Conservation (phyloP, 805 yeast genomes). For the Jamesozyma lodderae region DNA sequence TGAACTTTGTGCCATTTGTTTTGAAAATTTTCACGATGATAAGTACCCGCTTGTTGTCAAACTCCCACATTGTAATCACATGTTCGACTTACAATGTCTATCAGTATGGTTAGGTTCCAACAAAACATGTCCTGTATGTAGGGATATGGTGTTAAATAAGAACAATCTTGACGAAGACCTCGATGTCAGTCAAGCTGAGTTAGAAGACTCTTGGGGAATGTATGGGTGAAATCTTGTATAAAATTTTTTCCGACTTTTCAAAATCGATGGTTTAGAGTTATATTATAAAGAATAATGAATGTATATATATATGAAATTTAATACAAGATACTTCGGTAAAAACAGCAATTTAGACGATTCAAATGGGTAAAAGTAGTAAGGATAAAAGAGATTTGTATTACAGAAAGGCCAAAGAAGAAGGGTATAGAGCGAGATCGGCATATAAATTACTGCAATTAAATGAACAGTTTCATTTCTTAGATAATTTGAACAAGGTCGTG, state of each 20-base stretch:
- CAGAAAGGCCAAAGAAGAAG: slow-evolving; percentile 93
- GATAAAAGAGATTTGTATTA: slow-evolving; percentile 90
- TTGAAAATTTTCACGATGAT: slow-evolving; percentile 61
- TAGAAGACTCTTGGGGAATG: slow-evolving; percentile 70
- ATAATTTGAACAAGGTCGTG: slow-evolving; percentile 72
- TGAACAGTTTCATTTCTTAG: slow-evolving; percentile 78
- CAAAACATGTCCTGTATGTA: slow-evolving; percentile 77
- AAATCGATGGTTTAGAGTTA: too few species aligned
- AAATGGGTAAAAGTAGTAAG: slow-evolving; percentile 90
- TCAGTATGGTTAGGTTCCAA: slow-evolving; percentile 78
- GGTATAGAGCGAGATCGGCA: slow-evolving; percentile 96
- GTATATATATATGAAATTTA: too few species aligned
- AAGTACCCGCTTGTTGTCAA: slow-evolving; percentile 70
- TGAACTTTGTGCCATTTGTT: slow-evolving; percentile 80
- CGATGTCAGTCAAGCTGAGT: slow-evolving; percentile 45
- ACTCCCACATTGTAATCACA: slow-evolving; percentile 69
- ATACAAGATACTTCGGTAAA: too few species aligned
- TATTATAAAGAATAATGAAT: too few species aligned
- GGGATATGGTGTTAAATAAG: slow-evolving; percentile 56
- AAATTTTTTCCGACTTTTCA: slow-evolving; percentile 4
- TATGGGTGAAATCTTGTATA: slow-evolving; percentile 50
- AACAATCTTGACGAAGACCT: slow-evolving; percentile 22
- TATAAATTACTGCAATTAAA: slow-evolving; percentile 85
- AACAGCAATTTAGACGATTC: too few species aligned
- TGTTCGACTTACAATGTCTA: slow-evolving; percentile 82